Base-by-base conservation (phyloP, 1,284 basidiomycete species). In the Naganishia sp. region DNA sequence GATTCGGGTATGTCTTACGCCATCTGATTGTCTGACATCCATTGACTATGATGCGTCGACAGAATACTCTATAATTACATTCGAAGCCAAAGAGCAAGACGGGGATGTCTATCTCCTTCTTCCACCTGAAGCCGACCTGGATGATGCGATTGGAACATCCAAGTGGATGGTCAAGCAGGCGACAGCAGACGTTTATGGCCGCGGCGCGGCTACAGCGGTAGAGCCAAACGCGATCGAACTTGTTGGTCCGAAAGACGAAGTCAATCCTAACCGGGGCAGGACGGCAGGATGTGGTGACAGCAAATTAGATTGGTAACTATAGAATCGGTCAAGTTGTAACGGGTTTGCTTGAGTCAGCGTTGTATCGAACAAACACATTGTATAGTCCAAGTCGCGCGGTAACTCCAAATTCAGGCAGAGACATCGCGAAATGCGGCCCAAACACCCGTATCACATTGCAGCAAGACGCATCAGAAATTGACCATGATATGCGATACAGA, bases 11-110 rank as follows among this genome's bases (percentile, higher is more conserved):
- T 28, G 65, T 60, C 6, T 4, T 5, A 4, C 13, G 2, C 13
- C 35, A 6, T 13, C 7, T 9, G 35, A 39, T 39, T 39, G 35
- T 13, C 23, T 35, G 17, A 11, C 25, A 21, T 32, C 21, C n/a
- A 45, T 21, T 32, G 21, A 28, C 28, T 23, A 62, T 51, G 17
- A 41, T 51, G 11, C 15, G 18, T 31, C 25, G 41, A 13, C 79
- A 32, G 83, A 87, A 10, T 89, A 86, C 77, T 82, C 82, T 61
- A 86, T 90, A 67, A 80, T 89, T 69, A 79, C 86, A 0, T 90
- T 90, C 69, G 84, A 88, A 49, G 84, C 85, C 55, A 82, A 83
- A 52, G 77, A 81, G 69, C 83, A 84, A 41, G 79, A 81, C 21
- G 80, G 81, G 3, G 77, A 82, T 42, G 77, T 88, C 15, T 78